These are phyloP conservation scores for Trichoderma afroharzianum DNA, from an alignment of 2,329 filamentous ascomycete genomes.

Conservation along the genomic window DNA sequence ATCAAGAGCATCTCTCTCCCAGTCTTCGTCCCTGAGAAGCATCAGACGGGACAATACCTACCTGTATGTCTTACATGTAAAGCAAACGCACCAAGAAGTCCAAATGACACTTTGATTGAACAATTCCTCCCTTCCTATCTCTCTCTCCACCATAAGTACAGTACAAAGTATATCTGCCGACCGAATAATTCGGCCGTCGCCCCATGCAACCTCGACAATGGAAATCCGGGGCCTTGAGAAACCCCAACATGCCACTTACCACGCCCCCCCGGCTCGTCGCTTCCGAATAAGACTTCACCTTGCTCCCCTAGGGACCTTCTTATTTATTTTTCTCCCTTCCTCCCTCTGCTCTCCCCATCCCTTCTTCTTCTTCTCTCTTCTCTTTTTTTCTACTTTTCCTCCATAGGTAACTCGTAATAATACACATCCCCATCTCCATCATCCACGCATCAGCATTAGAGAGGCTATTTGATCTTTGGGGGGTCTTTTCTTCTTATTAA, in stretches of 20 bases:
- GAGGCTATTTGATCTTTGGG: neutral
- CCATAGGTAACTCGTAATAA: constrained; percentile 1
- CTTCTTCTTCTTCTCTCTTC: neutral
- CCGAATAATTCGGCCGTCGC: neutral
- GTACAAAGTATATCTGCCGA: neutral
- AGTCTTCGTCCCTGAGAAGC: neutral
- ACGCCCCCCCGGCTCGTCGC: constrained; percentile 10
- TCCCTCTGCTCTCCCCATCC: neutral
- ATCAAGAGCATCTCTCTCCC: neutral
- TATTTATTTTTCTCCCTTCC: constrained; percentile 10
- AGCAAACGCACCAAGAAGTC: neutral
- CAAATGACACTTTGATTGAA: neutral
- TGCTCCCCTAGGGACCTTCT: neutral
- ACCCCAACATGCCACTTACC: constrained; percentile 12
- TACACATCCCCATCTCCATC: neutral
- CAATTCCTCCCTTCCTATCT: neutral
- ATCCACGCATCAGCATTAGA: neutral
- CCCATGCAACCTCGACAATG: constrained; percentile 2
- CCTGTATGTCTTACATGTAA: neutral
- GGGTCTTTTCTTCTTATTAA: neutral
- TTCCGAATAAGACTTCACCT: constrained; percentile 15
- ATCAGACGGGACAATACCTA: neutral
- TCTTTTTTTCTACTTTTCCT: neutral
- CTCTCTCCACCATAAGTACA: neutral
- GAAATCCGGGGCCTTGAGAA: constrained; percentile 7